Conservation (phyloP, 305 asterid species). For the Fraxinus sp. region DNA sequence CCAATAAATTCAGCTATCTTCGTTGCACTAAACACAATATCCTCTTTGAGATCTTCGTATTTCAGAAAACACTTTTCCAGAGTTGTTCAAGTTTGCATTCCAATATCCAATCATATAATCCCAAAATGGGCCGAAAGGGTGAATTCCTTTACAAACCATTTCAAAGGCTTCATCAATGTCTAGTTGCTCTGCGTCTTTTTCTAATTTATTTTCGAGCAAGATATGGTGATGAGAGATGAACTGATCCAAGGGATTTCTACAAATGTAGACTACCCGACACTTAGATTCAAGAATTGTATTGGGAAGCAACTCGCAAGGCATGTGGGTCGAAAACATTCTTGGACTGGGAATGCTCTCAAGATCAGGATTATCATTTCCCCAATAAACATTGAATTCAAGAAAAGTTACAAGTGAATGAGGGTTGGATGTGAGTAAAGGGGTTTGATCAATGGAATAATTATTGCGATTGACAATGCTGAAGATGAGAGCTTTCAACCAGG, state of each 20-base stretch:
- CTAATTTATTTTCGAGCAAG: not conserved
- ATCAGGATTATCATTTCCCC: not conserved
- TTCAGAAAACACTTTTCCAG: slow-evolving; percentile 22
- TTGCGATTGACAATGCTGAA: slow-evolving; percentile 18
- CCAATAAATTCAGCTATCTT: slow-evolving; percentile 26
- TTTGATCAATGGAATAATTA: not conserved
- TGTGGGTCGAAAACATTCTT: slow-evolving; percentile 11
- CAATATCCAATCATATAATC: slow-evolving; percentile 26
- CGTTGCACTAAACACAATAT: not conserved
- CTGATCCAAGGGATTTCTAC: slow-evolving; percentile 25
- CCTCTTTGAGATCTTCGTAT: slow-evolving; percentile 27
- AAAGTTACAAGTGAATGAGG: slow-evolving; percentile 26
- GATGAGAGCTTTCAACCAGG: slow-evolving; percentile 30
- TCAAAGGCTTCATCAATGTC: slow-evolving; percentile 17
- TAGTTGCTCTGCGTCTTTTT: not conserved
- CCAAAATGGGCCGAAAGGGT: slow-evolving; percentile 30
- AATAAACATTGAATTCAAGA: not conserved
- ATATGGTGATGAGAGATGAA: slow-evolving; percentile 25
- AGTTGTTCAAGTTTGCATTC: slow-evolving; percentile 11
- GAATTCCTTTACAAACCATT: slow-evolving; percentile 22
- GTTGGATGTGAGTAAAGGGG: slow-evolving; percentile 21
- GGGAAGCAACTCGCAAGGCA: not conserved
- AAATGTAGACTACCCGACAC: slow-evolving; percentile 4
- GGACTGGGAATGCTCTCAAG: slow-evolving; percentile 3
- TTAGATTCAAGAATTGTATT: slow-evolving; percentile 9